Evolutionary conservation across 768 basidiomycete genomes (phyloP).

Genomic region (Lanmaoa pseudosensibilis): DNA sequence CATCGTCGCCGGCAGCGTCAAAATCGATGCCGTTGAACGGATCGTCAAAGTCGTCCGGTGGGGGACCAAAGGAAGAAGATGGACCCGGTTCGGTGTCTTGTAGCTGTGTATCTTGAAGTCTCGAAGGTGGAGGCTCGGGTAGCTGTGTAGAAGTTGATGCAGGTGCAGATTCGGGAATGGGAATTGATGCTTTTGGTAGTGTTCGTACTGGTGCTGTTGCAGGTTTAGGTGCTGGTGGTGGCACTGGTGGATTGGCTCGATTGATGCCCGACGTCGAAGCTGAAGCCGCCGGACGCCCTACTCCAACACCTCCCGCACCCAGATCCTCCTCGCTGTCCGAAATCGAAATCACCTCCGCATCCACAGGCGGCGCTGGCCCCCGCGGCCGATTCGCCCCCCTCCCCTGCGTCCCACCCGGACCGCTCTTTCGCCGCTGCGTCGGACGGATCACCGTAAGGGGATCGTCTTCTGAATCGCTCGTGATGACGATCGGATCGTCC

Average conservation of each 20-base stretch:
- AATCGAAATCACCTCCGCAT: constrained; percentile 31
- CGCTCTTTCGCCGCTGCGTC: constrained; percentile 2
- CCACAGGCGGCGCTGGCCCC: constrained; percentile 5
- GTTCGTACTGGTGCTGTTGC: neutral
- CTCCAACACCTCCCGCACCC: neutral
- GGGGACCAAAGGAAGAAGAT: constrained; percentile 1
- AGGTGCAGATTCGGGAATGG: neutral
- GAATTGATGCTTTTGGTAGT: neutral
- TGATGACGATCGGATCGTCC: constrained; percentile 26
- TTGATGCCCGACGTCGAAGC: neutral
- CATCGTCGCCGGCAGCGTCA: constrained; percentile 1
- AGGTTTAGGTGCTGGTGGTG: neutral
- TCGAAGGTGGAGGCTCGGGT: neutral
- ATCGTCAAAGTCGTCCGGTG: constrained; percentile 16
- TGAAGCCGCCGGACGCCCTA: neutral
- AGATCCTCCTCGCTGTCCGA: constrained; percentile 26
- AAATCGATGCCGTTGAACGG: constrained; percentile 16
- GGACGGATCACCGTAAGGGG: neutral
- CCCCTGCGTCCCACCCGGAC: neutral
- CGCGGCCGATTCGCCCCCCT: neutral
- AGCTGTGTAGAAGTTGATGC: neutral
- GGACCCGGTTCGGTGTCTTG: neutral
- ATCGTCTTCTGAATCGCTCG: constrained; percentile 25
- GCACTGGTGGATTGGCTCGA: neutral
- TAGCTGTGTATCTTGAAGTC: neutral